Conservation (phyloP, 805 yeast species). For the Lipomyces yamadae region DNA sequence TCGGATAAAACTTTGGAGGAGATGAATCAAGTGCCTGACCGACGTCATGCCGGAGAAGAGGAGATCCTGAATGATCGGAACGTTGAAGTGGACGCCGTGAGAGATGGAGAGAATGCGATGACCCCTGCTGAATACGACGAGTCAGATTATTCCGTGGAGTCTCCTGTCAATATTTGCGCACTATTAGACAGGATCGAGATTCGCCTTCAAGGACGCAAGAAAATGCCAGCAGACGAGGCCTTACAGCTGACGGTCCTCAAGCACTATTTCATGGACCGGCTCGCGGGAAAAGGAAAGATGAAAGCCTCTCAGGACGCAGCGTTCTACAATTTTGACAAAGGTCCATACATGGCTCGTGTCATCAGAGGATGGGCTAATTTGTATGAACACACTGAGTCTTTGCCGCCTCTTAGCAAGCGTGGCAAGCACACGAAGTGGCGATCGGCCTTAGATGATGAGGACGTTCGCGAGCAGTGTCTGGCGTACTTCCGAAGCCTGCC, state of each 20-base stretch:
- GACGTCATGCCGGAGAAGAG: background rate
- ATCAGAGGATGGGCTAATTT: background rate
- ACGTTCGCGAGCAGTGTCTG: background rate
- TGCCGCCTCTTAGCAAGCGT: constrained; percentile 5
- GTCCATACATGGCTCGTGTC: background rate
- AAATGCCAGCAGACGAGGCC: background rate
- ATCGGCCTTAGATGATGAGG: constrained; percentile 1
- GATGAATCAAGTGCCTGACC: background rate
- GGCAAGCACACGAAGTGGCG: constrained; percentile 1
- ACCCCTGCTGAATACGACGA: too few relatives aligned
- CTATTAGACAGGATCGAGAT: background rate
- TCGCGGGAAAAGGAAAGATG: background rate
- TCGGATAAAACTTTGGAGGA: background rate
- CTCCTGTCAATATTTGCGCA: constrained; percentile 2
- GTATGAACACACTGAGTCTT: constrained; percentile 3
- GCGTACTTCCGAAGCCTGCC: background rate
- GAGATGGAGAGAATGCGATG: background rate
- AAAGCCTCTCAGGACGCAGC: constrained; percentile 1
- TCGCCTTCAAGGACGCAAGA: background rate
- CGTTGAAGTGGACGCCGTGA: background rate
- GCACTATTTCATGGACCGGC: constrained; percentile 1
- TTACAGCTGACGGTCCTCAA: constrained; percentile 4
- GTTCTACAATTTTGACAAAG: background rate
- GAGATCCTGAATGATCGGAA: too few relatives aligned
- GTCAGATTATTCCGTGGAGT: background rate